Base-by-base conservation (phyloP, 2,329 filamentous ascomycete genomes). In the Sporothrix variecibatus region DNA sequence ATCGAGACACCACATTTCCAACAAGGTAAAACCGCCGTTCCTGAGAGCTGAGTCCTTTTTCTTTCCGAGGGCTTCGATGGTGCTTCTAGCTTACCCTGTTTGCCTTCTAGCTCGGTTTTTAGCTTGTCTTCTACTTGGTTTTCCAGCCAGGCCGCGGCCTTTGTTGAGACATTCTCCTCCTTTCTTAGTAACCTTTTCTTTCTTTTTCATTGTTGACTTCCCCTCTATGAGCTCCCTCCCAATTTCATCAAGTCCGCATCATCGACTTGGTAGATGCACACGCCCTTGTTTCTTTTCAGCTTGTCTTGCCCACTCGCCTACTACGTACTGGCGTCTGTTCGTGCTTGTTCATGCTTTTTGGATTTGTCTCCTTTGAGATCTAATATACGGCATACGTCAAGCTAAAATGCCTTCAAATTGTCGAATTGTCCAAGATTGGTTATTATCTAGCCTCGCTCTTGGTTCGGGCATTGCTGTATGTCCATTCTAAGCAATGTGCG, bases 61-160 rank as follows among this genome's bases (percentile, higher is more conserved):
- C 28, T 53, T 53, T 34, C 26, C 65, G 62, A 7, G n/a, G 9
- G 51, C 69, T 72, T 72, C 70, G 34, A 51, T 62, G 23, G 23
- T 72, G 53, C 70, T 72, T 69, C 67, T 69, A 69, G 65, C 28
- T 56, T 69, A 11, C 3, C 40, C 20, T n/a, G 23, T 49, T 68
- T 17, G 43, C 28, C 65, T 69, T 72, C 70, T 72, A 72, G 70
- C 40, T 46, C 12, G 56, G 38, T 58, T 64, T 64, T 40, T 46
- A 56, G 71, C 58, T 11, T 28, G 8, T 11, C 40, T 71, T 71
- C n/a, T 53, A n/a, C 17, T 20, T 2, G 17, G 17, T 20, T 34
- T 58, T 58, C 68, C 34, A 58, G 68, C 51, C 20, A 40, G 26
- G 56, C 56, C 56, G 49, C 40, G 12, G 26, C 40, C 64, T 28